Conservation (phyloP, 352 stramenopile genomes). For the Lagenidium sp. region DNA sequence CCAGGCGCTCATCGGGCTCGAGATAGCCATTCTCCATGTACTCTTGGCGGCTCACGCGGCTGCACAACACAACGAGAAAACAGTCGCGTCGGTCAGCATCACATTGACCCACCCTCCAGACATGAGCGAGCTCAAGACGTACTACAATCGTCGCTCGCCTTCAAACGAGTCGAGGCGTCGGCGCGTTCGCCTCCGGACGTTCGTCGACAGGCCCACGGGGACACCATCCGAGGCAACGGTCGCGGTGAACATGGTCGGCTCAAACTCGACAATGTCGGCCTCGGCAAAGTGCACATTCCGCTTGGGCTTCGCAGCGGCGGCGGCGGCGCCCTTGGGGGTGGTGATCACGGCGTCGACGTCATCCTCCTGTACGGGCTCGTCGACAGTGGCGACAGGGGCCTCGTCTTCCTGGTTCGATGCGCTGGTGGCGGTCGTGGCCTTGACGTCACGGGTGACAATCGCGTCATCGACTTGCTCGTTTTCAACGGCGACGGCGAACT, state of each 20-base stretch:
- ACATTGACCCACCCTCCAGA: no score
- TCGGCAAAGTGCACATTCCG: slow-evolving; percentile 50
- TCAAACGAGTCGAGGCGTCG: slow-evolving; percentile 60
- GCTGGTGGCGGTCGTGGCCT: not conserved
- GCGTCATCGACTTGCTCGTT: not conserved
- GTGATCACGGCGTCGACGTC: not conserved
- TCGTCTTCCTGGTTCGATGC: no score
- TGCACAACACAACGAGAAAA: no score
- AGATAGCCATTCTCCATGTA: slow-evolving; percentile 82
- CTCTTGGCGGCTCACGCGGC: slow-evolving; percentile 53
- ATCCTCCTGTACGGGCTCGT: no score
- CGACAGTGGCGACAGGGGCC: not conserved
- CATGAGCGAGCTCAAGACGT: no score
- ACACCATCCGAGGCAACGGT: slow-evolving; percentile 70
- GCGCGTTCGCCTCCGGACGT: slow-evolving; percentile 52
- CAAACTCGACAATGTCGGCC: slow-evolving; percentile 71
- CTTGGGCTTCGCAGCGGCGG: slow-evolving; percentile 7
- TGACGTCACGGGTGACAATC: not conserved
- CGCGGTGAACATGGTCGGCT: slow-evolving; percentile 75
- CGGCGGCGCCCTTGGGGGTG: slow-evolving; percentile 2
- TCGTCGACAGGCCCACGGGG: slow-evolving; percentile 62
- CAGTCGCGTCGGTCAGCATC: no score
- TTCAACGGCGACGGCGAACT: not conserved
- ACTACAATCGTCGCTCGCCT: slow-evolving; percentile 39
- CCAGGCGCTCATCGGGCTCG: slow-evolving; percentile 63